Conservation (phyloP, 1,284 basidiomycete genomes). For the Melampsora larici-populina region DNA sequence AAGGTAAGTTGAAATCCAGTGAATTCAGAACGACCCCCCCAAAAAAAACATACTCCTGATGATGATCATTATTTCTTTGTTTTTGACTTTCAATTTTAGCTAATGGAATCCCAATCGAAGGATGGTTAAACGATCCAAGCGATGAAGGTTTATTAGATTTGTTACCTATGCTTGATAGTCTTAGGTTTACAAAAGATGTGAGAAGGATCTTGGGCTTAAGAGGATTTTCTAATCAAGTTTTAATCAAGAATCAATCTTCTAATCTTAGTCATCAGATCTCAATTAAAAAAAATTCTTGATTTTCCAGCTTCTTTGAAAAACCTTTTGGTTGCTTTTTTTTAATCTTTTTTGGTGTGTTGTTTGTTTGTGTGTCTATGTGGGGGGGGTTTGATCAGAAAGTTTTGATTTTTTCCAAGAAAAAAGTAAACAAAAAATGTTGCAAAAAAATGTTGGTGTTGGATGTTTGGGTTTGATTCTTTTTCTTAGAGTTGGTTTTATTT, state of each 20-base stretch:
- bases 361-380: neutral
- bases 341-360: neutral
- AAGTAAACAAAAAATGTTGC: no score
- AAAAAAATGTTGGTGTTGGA: no score
- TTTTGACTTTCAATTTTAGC: conserved; percentile 58
- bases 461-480: no score
- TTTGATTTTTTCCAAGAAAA: neutral
- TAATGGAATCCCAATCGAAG: conserved; percentile 97
- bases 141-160: conserved; percentile 95
- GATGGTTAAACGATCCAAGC: conserved; percentile 94
- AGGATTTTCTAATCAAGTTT: no score
- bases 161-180: conserved; percentile 86
- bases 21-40: no score
- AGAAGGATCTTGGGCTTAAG: conserved; percentile 80
- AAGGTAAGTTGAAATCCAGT: no score
- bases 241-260: conserved; percentile 35
- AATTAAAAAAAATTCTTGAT: conserved; percentile 3
- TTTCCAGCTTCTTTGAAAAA: neutral
- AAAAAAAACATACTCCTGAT: no score
- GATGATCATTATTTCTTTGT: neutral
- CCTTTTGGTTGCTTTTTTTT: neutral
- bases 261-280: neutral
- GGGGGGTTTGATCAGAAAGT: neutral
- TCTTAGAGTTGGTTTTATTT: no score
- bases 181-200: conserved; percentile 93